These are phyloP conservation scores for Tetracladium marchalianum DNA, from an alignment of 495 filamentous ascomycete species.

Conservation along the genomic window DNA sequence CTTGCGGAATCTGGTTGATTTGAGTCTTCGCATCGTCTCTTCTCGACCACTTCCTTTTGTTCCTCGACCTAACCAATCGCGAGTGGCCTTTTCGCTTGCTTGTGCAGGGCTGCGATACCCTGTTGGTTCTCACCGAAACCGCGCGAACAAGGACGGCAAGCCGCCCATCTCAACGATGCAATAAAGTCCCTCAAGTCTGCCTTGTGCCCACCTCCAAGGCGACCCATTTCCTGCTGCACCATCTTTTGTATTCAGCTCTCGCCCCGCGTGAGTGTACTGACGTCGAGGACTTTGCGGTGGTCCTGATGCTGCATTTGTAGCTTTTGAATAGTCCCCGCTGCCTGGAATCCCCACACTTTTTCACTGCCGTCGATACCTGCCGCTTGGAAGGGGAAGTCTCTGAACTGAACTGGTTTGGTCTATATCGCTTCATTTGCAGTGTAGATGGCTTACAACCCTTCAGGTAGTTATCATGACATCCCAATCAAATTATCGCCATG, in stretches of 20 bases:
- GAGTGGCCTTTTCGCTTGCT: too few relatives aligned
- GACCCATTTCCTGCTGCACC: too few relatives aligned
- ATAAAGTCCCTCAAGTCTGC: constrained; percentile 5
- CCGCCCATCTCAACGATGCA: not conserved
- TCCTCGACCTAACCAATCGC: too few relatives aligned
- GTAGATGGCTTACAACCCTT: not conserved
- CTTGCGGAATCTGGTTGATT: too few relatives aligned
- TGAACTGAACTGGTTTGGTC: too few relatives aligned
- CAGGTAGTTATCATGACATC: constrained; percentile 15
- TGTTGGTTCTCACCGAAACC: constrained; percentile 2
- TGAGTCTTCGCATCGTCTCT: too few relatives aligned
- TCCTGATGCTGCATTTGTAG: not conserved
- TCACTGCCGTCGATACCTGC: not conserved
- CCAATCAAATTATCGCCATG: constrained; percentile 13
- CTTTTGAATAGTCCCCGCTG: not conserved
- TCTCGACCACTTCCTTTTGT: too few relatives aligned
- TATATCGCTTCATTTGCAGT: not conserved
- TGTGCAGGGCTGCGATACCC: too few relatives aligned
- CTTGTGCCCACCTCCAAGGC: not conserved
- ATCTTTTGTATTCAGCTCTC: too few relatives aligned
- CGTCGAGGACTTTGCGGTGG: not conserved
- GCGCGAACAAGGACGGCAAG: not conserved
- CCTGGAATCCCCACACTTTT: too few relatives aligned
- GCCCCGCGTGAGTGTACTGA: too few relatives aligned
- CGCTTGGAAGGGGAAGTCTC: too few relatives aligned